Base-by-base conservation (phyloP, 2,329 filamentous ascomycete genomes). In the Endoconidiophora polonica region DNA sequence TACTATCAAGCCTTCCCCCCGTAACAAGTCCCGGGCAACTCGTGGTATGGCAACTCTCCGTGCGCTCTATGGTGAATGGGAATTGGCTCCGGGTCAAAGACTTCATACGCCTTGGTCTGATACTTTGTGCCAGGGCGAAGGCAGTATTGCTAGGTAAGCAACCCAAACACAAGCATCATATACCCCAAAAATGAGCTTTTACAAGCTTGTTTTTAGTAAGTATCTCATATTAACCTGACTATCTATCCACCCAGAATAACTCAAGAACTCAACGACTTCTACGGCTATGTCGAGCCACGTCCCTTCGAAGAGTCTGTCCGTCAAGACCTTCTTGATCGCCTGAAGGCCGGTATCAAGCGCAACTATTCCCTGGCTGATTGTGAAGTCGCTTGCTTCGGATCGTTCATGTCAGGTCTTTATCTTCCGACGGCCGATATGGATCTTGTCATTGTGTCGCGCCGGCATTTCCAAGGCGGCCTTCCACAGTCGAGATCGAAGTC, bases 181-280 rank as follows among this genome's bases (percentile, higher is more conserved):
- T 10, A n/a, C 36, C 3, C 36, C 16, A 18, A 18, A 18, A 1
- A 1, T 18, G n/a, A n/a, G 18, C 20, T 29, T 42, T 14, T 23
- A 43, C 18, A 16, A 33, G 6, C 29, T 10, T 33, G 4, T 12
- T 3, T 2, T 10, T 5, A 9, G 10, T 49, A 54, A 20, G 5
- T 20, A 5, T 5, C 14, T 12, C 3, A 5, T 23, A 14, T 52
- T 29, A 48, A 52, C 36, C 37, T 18, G 16, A 18, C 16, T 24
- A 22, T 18, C 10, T 22, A 7, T 23, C 26, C 43, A 14, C 44
- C n/a, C 56, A 87, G 85, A 63, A 68, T 98, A 23, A 87, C 96
- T 63, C 86, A 87, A 59, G 91, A 98, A 63, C 80, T 96, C 41
- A 68, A 83, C 26, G 85, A 93, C 58, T 96, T 95, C 61, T 93